These are phyloP conservation scores for Coniosporium tulheliwenetii DNA, from an alignment of 2,329 filamentous ascomycete species.

Conservation along the genomic window DNA sequence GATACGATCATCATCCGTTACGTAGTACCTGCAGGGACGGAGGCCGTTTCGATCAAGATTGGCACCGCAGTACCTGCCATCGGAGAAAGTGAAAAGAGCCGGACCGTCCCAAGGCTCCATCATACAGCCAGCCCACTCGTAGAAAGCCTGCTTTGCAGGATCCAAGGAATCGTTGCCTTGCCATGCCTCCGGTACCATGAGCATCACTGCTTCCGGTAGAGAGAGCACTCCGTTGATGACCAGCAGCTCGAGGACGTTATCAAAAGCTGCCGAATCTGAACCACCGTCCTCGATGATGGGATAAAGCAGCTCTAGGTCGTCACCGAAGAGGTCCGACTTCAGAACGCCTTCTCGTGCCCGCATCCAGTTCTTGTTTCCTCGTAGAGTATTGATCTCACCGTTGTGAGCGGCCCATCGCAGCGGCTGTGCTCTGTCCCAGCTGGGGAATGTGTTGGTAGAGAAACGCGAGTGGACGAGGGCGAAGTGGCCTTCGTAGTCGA, in stretches of 20 bases:
- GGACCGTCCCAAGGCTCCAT: slow-evolving; percentile 99
- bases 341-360: slow-evolving; percentile 88
- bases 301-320: slow-evolving; percentile 80
- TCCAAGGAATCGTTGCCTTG: slow-evolving; percentile 88
- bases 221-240: slow-evolving; percentile 94
- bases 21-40: slow-evolving; percentile 89
- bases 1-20: slow-evolving; percentile 92
- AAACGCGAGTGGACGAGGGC: slow-evolving; percentile 94
- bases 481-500: slow-evolving; percentile 95
- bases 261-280: slow-evolving; percentile 91
- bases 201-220: slow-evolving; percentile 89
- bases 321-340: slow-evolving; percentile 81
- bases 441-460: slow-evolving; percentile 96
- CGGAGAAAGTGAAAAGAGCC: slow-evolving; percentile 90
- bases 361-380: slow-evolving; percentile 99
- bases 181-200: slow-evolving; percentile 98
- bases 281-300: slow-evolving; percentile 93
- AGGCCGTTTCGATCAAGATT: slow-evolving; percentile 94
- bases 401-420: slow-evolving; percentile 96
- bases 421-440: slow-evolving; percentile 94
- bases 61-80: slow-evolving; percentile 91
- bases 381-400: slow-evolving; percentile 93
- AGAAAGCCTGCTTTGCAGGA: slow-evolving; percentile 89
- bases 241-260: slow-evolving; percentile 87
- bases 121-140: slow-evolving; percentile 95